Evolutionary conservation across 1,284 basidiomycete genomes (phyloP).

Genomic region (Agaricales sp.): DNA sequence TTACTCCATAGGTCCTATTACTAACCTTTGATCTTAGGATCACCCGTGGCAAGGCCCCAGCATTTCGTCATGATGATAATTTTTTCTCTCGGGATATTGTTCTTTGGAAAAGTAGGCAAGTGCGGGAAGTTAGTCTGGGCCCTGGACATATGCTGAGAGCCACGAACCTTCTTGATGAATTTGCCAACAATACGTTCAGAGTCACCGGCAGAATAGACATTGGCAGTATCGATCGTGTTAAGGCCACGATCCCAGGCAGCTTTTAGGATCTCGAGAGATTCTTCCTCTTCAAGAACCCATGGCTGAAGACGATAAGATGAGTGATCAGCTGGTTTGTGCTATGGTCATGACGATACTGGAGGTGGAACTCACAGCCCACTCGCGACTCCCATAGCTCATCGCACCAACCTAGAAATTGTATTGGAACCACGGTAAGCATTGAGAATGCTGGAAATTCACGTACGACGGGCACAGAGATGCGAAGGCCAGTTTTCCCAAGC

Average conservation of each 20-base stretch:
- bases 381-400: conserved; percentile 26
- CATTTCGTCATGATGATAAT: conserved; percentile 25
- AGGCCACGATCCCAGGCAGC: conserved; percentile 21
- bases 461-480: conserved; percentile 33
- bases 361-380: conserved; percentile 16
- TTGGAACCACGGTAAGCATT: neutral
- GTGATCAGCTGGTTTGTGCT: neutral
- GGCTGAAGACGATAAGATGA: conserved; percentile 3
- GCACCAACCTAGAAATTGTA: conserved; percentile 20
- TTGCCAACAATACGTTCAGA: conserved; percentile 28
- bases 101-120: too few relatives aligned
- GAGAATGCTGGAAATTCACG: conserved; percentile 7
- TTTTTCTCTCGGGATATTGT: conserved; percentile 34
- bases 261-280: conserved; percentile 19
- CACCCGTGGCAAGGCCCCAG: conserved; percentile 3
- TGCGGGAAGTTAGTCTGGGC: neutral
- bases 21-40: neutral
- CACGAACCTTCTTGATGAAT: conserved; percentile 29
- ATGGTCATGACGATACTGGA: neutral
- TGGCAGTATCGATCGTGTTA: conserved; percentile 30
- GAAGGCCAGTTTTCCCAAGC: conserved; percentile 30
- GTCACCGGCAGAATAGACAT: conserved; percentile 32
- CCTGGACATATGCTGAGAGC: too few relatives aligned
- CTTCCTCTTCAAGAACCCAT: conserved; percentile 29
- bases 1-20: neutral